phyloP scores from a whole-genome alignment of 1,284 basidiomycete species.

The Chiua sp. region DNA sequence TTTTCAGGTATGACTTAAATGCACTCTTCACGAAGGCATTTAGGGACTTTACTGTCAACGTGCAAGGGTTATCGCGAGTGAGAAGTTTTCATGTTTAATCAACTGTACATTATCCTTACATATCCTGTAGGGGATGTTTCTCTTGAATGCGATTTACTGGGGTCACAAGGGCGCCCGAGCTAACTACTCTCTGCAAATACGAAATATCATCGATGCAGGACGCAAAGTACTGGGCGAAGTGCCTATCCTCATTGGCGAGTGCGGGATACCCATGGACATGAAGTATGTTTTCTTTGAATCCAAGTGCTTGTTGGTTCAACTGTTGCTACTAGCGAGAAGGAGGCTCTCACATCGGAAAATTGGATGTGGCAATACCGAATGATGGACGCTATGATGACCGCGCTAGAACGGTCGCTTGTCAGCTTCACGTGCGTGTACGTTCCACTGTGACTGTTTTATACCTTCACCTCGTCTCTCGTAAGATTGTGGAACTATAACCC shows the following conservation, averaged over 20 bases:
- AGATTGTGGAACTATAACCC: slow-evolving; percentile 98
- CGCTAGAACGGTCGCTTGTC: slow-evolving; percentile 71
- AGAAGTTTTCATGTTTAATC: not conserved
- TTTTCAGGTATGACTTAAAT: slow-evolving; percentile 87
- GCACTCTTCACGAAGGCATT: slow-evolving; percentile 84
- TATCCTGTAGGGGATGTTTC: slow-evolving; percentile 78
- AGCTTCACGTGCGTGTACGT: slow-evolving; percentile 76
- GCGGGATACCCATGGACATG: slow-evolving; percentile 93
- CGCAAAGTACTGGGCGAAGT: slow-evolving; percentile 74
- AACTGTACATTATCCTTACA: slow-evolving; percentile 10
- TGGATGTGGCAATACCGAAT: slow-evolving; percentile 84
- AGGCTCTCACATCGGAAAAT: slow-evolving; percentile 75
- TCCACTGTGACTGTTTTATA: not conserved
- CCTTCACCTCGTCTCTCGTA: slow-evolving; percentile 5
- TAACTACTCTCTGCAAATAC: slow-evolving; percentile 84
- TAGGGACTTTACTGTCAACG: slow-evolving; percentile 85
- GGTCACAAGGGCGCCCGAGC: slow-evolving; percentile 79
- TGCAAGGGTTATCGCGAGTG: slow-evolving; percentile 87
- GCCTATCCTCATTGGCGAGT: slow-evolving; percentile 89
- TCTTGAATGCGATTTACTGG: slow-evolving; percentile 82
- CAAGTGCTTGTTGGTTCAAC: not conserved
- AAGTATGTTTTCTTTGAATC: slow-evolving; percentile 61
- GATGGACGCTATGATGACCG: slow-evolving; percentile 90
- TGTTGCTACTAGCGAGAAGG: slow-evolving; percentile 56
- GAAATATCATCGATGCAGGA: slow-evolving; percentile 75